A percentile compares a stretch with the other conserved stretches of the same genome.
These are phyloP conservation scores for Diaporthe australafricana DNA, from an alignment of 2,329 filamentous ascomycete genomes.

Conservation along the genomic window DNA sequence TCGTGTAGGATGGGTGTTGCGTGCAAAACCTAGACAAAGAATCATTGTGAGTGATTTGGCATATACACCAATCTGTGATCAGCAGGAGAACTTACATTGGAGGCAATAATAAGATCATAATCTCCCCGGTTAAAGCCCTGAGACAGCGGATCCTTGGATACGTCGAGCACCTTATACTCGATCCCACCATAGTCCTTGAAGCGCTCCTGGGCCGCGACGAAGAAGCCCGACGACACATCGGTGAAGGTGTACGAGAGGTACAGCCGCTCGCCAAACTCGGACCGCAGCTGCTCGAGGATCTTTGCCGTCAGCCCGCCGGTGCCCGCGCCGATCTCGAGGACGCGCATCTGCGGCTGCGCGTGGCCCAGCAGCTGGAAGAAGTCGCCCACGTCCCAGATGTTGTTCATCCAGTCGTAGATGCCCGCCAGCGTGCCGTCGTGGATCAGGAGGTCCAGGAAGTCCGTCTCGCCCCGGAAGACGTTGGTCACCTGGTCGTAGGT, in stretches of 20 bases:
- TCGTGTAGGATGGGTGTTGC: slow-evolving; percentile 41
- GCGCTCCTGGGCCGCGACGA: slow-evolving; percentile 47
- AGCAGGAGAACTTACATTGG: too few relatives aligned
- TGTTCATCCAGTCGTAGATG: too few relatives aligned
- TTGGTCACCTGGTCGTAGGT: too few relatives aligned
- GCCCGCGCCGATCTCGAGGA: slow-evolving; percentile 25
- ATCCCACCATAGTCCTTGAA: slow-evolving; percentile 42
- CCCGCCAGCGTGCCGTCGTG: too few relatives aligned
- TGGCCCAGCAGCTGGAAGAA: background rate
- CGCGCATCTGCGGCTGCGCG: background rate
- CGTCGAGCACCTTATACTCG: slow-evolving; percentile 46
- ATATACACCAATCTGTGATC: too few relatives aligned
- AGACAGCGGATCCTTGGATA: slow-evolving; percentile 42
- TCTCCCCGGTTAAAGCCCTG: slow-evolving; percentile 45
- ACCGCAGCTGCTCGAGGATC: background rate
- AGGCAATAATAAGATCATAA: slow-evolving; percentile 47
- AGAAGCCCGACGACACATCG: slow-evolving; percentile 52
- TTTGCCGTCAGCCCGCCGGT: background rate
- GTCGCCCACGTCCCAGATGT: too few relatives aligned
- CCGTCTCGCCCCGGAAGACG: too few relatives aligned
- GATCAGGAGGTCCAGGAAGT: too few relatives aligned
- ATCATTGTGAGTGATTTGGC: too few relatives aligned
- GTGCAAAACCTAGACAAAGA: too few relatives aligned
- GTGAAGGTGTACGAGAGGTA: slow-evolving; percentile 52
- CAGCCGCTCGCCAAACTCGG: background rate